Conservation (phyloP, 1,139 yeast species). For the Debaryomycetaceae sp. region DNA sequence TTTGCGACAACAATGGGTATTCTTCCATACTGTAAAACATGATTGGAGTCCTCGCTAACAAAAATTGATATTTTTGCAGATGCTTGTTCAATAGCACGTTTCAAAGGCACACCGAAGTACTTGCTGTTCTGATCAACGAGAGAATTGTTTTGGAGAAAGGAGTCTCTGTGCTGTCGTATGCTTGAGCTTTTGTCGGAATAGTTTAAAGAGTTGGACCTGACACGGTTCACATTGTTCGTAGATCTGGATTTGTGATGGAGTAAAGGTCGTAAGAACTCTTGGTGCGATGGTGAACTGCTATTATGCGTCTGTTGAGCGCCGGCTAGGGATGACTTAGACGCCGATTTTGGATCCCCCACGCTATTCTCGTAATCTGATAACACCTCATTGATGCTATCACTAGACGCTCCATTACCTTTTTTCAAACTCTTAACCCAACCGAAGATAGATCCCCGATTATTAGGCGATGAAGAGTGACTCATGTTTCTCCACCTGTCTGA, state of each 20-base stretch:
- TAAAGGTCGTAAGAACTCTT: constrained; percentile 43
- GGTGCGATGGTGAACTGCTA: constrained; percentile 12
- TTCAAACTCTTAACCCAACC: constrained; percentile 50
- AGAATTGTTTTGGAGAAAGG: constrained; percentile 46
- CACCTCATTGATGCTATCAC: constrained; percentile 40
- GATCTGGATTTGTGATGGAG: constrained; percentile 50
- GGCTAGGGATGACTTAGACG: constrained; percentile 15
- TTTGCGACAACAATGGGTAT: constrained; percentile 93
- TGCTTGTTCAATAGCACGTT: constrained; percentile 69
- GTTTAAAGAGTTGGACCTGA: constrained; percentile 35
- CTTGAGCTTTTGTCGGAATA: constrained; percentile 29
- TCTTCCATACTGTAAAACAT: constrained; percentile 67
- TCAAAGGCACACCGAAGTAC: constrained; percentile 85
- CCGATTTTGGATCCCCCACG: constrained; percentile 22
- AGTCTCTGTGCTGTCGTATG: constrained; percentile 55
- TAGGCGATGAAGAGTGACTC: constrained; percentile 44
- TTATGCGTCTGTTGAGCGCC: constrained; percentile 4
- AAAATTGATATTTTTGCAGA: constrained; percentile 69
- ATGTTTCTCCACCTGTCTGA: constrained; percentile 10
- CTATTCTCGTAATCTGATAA: constrained; percentile 28
- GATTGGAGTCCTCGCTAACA: constrained; percentile 44
- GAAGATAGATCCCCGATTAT: constrained; percentile 38
- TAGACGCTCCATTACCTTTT: constrained; percentile 35
- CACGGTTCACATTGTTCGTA: constrained; percentile 43
- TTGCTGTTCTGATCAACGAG: constrained; percentile 46